Percentiles rank a stretch among this genome's conserved stretches.
phyloP scores from a whole-genome alignment of 1,284 basidiomycete genomes.

The Xerocomus minutiporus region DNA sequence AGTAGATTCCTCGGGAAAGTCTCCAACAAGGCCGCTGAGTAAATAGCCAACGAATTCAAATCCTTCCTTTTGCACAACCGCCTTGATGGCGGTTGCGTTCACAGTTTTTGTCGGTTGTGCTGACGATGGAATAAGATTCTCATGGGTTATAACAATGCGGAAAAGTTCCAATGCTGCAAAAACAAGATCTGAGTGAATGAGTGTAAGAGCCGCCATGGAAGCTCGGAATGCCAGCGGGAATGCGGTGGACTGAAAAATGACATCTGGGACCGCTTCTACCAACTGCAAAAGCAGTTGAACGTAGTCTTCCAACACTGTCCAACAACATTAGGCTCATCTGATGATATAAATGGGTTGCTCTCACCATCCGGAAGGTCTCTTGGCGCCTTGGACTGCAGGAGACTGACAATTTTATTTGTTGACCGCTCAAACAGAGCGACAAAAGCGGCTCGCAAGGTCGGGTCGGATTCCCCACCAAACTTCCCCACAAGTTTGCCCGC shows the following conservation, averaged over 20 bases:
- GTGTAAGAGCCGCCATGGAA: constrained; percentile 70
- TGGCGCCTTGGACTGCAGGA: constrained; percentile 66
- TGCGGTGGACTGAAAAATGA: constrained; percentile 72
- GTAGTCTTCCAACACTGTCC: constrained; percentile 91
- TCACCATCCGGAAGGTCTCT: constrained; percentile 78
- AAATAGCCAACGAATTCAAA: constrained; percentile 68
- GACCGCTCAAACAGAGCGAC: constrained; percentile 69
- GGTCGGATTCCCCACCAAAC: constrained; percentile 64
- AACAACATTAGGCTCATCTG: constrained; percentile 1
- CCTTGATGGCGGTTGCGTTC: constrained; percentile 65
- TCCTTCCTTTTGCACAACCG: constrained; percentile 71
- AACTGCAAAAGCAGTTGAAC: constrained; percentile 77
- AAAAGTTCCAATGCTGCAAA: constrained; percentile 82
- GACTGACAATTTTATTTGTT: constrained; percentile 62
- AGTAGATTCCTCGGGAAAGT: constrained; percentile 85
- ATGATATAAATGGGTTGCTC: constrained; percentile 17
- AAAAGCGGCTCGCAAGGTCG: constrained; percentile 51
- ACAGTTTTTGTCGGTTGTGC: constrained; percentile 55
- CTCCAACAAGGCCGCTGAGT: constrained; percentile 75
- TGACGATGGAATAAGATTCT: constrained; percentile 48
- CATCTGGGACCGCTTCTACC: constrained; percentile 64
- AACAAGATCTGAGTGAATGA: constrained; percentile 78
- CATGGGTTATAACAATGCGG: constrained; percentile 68
- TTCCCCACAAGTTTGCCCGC: constrained; percentile 75
- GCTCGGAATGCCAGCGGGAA: constrained; percentile 76